Evolutionary conservation across 2,329 filamentous ascomycete species (phyloP), one percentile per base, ranked within the genome.

Genomic region (Cryphonectria naterciae): DNA sequence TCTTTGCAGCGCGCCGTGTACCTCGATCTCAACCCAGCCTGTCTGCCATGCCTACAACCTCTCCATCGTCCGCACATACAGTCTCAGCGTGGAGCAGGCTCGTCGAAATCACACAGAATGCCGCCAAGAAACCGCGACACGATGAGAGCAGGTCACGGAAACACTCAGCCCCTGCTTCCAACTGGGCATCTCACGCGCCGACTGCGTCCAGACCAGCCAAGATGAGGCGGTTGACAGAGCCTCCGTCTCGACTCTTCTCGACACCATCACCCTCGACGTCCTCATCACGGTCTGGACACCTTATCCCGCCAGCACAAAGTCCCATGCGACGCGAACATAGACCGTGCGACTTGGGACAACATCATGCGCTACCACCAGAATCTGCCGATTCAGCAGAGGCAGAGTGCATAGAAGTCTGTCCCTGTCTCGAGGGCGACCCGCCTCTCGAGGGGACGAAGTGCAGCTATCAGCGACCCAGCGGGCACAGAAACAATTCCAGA

Each of bases 21-120:
- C 4, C 7, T n/a, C 4, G 22, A 15, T 49, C 25, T 19, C n/a
- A 35, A 49, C 11, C 22, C 28, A n/a, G 7, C 11, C 4, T 62
- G 61, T 62, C 65, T 35, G 68, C 56, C 35, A 60, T 67, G 65
- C 52, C 65, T 46, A 43, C 43, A 25, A 46, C 62, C 35, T 10
- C 46, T 8, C 52, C 68, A 1, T 54, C 17, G 52, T n/a, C 41
- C 8, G 11, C 69, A 15, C 32, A 52, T 8, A 5, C 56, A 54
- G 22, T 65, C 17, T 62, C 71, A 28, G 71, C 71, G 60, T 73
- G 71, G 71, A 69, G 61, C 22, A 68, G 67, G 11, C 71, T 73
- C 37, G 71, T 73, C 39, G 58, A 73, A 15, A 28, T 61, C 11
- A 73, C 71, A 19, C 68, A 65, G 39, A 62, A 37, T 17, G 71